These are phyloP conservation scores for Malus domestica DNA, from an alignment of 306 rosid species.

Conservation along the genomic window ASM211411v1 NC_041805.1:10678001-10678500, in stretches of 20 bases:
- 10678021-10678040: background rate
- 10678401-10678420: too few species aligned
- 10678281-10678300: too few species aligned
- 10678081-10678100: slow-evolving; percentile 31
- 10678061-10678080: slow-evolving; percentile 15
- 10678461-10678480: rapidly evolving
- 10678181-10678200: slow-evolving; percentile 24
- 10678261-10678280: too few species aligned
- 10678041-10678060: slow-evolving; percentile 8
- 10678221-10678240: slow-evolving; percentile 1
- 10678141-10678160: background rate
- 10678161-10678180: background rate
- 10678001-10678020: background rate
- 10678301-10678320: too few species aligned
- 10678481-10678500: too few species aligned
- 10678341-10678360: too few species aligned
- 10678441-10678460: too few species aligned
- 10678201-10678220: background rate
- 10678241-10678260: too few species aligned
- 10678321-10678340: too few species aligned
- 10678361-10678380: too few species aligned
- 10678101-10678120: slow-evolving; percentile 33
- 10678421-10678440: too few species aligned
- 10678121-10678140: slow-evolving; percentile 4
- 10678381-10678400: too few species aligned